Conservation (phyloP, 768 basidiomycete genomes). For the Agrocybe chaxingu region DNA sequence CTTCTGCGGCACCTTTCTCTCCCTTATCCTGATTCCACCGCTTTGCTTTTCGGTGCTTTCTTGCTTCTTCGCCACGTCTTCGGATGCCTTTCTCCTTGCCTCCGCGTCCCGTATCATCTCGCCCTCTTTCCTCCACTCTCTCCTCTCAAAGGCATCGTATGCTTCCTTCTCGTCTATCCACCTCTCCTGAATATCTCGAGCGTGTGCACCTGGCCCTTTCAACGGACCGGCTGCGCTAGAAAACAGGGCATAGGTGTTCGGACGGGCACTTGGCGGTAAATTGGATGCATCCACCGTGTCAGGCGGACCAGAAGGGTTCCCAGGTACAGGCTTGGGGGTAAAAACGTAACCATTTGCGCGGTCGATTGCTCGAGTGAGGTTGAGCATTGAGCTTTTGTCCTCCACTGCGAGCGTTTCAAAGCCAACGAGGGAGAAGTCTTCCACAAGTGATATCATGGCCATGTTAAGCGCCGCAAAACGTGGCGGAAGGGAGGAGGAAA, state of each 20-base stretch:
- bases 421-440: constrained; percentile 89
- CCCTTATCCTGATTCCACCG: constrained; percentile 23
- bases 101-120: constrained; percentile 48
- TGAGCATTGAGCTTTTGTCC: constrained; percentile 95
- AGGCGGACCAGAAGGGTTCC: constrained; percentile 26
- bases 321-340: constrained; percentile 43
- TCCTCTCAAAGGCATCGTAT: constrained; percentile 80
- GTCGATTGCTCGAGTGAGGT: constrained; percentile 81
- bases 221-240: constrained; percentile 59
- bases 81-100: constrained; percentile 14
- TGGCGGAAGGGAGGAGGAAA: constrained; percentile 56
- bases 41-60: no score
- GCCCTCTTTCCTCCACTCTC: constrained; percentile 75
- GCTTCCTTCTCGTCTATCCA: constrained; percentile 87
- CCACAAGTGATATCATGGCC: constrained; percentile 88
- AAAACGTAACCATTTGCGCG: constrained; percentile 92
- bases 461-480: constrained; percentile 80
- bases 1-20: constrained; percentile 19
- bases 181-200: constrained; percentile 85
- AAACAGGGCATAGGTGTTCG: constrained; percentile 69
- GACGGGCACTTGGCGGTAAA: constrained; percentile 40
- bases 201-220: constrained; percentile 45
- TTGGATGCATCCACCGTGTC: constrained; percentile 31
- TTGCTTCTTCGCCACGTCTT: no score
- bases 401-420: constrained; percentile 98